Evolutionary conservation across 164 flowering plant species (phyloP).

Genomic region (Dillenia turbinata): DNA sequence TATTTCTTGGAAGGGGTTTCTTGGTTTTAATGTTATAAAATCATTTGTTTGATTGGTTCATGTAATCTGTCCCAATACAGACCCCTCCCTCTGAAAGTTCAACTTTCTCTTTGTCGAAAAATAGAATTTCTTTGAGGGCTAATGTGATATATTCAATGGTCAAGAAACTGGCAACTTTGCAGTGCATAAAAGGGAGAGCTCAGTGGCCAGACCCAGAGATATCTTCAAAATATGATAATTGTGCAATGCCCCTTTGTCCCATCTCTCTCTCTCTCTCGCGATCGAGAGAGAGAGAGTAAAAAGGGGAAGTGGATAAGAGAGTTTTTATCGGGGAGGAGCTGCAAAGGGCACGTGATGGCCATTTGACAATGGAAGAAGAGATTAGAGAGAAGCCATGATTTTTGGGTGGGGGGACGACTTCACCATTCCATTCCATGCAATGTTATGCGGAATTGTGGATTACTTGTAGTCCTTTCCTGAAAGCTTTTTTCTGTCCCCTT

Average conservation of each 20-base stretch:
- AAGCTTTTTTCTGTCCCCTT: too few species aligned
- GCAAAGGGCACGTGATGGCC: slow-evolving; percentile 21
- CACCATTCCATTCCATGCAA: too few species aligned
- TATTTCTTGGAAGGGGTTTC: not conserved
- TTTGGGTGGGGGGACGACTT: slow-evolving; percentile 1
- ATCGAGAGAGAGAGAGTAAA: not conserved
- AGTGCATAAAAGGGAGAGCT: too few species aligned
- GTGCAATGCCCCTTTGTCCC: not conserved
- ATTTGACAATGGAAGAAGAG: slow-evolving; percentile 9
- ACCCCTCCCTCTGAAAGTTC: not conserved
- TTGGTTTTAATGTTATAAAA: not conserved
- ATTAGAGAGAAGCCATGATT: slow-evolving; percentile 1
- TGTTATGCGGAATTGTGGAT: too few species aligned
- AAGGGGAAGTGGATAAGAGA: not conserved
- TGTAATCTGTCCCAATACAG: not conserved
- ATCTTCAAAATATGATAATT: not conserved
- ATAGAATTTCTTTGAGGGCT: too few species aligned
- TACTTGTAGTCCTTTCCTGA: too few species aligned
- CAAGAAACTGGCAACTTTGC: not conserved
- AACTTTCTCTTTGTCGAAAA: too few species aligned
- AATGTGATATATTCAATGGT: too few species aligned
- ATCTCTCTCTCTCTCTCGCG: slow-evolving; percentile 5
- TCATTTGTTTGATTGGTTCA: not conserved
- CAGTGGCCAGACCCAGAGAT: too few species aligned
- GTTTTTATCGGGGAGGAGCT: not conserved